These are phyloP conservation scores for Fusarium sp. DNA, from an alignment of 2,329 filamentous ascomycete species.

Conservation along the genomic window DNA sequence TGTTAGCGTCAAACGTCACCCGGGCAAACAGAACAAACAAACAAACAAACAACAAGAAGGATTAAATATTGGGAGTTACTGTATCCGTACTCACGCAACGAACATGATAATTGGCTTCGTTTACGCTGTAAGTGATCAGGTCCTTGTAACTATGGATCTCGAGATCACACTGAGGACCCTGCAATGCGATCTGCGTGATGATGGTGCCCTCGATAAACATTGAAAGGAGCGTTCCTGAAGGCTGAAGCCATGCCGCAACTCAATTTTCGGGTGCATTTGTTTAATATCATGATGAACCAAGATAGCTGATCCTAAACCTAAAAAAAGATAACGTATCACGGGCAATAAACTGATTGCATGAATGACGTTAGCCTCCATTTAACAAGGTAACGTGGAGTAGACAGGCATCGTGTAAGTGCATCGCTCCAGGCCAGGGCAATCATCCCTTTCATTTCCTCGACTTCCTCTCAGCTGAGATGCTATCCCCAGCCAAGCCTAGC, in stretches of 20 bases:
- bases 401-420: slow-evolving; percentile 25
- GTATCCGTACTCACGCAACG: background rate
- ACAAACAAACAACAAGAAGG: slow-evolving; percentile 23
- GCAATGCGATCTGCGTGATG: background rate
- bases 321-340: background rate
- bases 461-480: slow-evolving; percentile 8
- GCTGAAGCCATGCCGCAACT: slow-evolving; percentile 4
- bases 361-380: background rate
- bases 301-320: background rate
- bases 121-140: background rate
- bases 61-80: background rate
- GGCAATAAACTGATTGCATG: background rate
- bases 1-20: slow-evolving; percentile 20
- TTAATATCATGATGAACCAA: background rate
- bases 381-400: slow-evolving; percentile 1
- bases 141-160: background rate
- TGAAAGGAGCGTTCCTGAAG: background rate
- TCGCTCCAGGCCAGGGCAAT: slow-evolving; percentile 28
- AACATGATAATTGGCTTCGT: background rate
- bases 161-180: background rate
- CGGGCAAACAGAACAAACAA: slow-evolving; percentile 24
- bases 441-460: slow-evolving; percentile 46
- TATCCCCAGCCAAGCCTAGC: slow-evolving; percentile 17
- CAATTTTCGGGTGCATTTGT: slow-evolving; percentile 2
- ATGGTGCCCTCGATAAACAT: background rate